phyloP scores from a whole-genome alignment of 176 grass and related monocot species.

The Typha latifolia region DNA sequence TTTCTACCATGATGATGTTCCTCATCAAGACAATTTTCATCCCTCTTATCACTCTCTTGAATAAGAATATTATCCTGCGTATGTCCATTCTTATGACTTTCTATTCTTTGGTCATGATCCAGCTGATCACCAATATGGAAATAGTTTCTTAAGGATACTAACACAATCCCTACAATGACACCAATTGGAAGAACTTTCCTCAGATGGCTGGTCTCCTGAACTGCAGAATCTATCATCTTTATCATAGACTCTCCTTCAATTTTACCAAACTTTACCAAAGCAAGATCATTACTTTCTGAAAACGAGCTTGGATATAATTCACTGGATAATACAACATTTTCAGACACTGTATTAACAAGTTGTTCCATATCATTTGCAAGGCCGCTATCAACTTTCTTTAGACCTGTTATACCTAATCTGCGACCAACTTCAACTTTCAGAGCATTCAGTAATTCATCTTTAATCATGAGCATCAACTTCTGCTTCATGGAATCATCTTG shows the following conservation, averaged over 20 bases:
- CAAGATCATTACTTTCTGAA: constrained; percentile 34
- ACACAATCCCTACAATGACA: constrained; percentile 64
- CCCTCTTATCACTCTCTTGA: background rate
- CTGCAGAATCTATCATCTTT: constrained; percentile 53
- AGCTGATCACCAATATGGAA: constrained; percentile 40
- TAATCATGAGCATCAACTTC: constrained; percentile 38
- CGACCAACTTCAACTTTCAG: constrained; percentile 79
- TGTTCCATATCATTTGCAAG: constrained; percentile 56
- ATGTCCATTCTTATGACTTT: constrained; percentile 4
- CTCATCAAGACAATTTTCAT: constrained; percentile 25
- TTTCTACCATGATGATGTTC: constrained; percentile 8
- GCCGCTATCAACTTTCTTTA: constrained; percentile 32
- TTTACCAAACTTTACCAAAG: constrained; percentile 40
- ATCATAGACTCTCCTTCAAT: constrained; percentile 42
- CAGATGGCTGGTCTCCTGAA: constrained; percentile 49
- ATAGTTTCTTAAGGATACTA: constrained; percentile 75
- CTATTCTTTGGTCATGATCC: constrained; percentile 40
- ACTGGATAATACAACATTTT: constrained; percentile 42
- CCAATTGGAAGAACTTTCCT: constrained; percentile 77
- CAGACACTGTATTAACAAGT: constrained; percentile 40
- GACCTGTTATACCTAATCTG: constrained; percentile 47
- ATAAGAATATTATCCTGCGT: background rate
- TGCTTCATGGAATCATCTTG: constrained; percentile 40
- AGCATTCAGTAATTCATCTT: constrained; percentile 40
- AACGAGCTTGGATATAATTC: constrained; percentile 39